Evolutionary conservation across 805 yeast species (phyloP).

Genomic region (Ogataea philodendri): DNA sequence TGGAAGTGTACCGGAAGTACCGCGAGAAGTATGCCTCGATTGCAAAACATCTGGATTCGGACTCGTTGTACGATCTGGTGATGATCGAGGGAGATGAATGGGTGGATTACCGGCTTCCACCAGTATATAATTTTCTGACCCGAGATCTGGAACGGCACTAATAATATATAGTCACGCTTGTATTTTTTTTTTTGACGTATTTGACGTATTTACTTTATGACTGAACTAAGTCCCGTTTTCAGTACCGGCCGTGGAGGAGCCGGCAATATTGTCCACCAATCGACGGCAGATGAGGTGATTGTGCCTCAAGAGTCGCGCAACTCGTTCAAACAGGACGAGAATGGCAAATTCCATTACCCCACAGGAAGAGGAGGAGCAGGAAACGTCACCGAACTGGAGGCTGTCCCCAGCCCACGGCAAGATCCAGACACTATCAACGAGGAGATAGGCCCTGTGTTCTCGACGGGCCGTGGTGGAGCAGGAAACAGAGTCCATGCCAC

Average conservation of each 20-base stretch:
- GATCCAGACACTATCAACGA: constrained; percentile 40
- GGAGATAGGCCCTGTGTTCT: constrained; percentile 39
- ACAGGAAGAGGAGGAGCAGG: constrained; percentile 62
- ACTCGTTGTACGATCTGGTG: constrained; percentile 18
- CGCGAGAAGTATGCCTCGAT: background rate
- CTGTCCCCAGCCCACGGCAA: constrained; percentile 42
- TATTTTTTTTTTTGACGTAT: constrained; percentile 8
- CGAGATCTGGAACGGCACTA: constrained; percentile 10
- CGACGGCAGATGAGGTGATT: constrained; percentile 27
- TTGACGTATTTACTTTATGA: constrained; percentile 11
- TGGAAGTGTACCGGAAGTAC: constrained; percentile 14
- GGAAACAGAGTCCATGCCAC: constrained; percentile 49
- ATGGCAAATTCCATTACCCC: constrained; percentile 40
- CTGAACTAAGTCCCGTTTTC: constrained; percentile 25
- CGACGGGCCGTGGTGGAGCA: constrained; percentile 59
- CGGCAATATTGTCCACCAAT: constrained; percentile 32
- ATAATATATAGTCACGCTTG: constrained; percentile 2
- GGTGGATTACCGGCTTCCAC: constrained; percentile 23
- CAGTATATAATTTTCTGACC: constrained; percentile 25
- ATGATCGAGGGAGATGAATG: constrained; percentile 22
- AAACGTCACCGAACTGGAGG: constrained; percentile 41
- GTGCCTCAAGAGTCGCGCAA: constrained; percentile 14
- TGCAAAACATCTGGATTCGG: constrained; percentile 8
- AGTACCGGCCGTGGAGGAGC: constrained; percentile 38
- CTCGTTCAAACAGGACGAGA: constrained; percentile 29